A percentile compares a stretch with the other conserved stretches of the same genome.
phyloP scores from a whole-genome alignment of 257 asterid species.

The Penstemon eatonii region DNA sequence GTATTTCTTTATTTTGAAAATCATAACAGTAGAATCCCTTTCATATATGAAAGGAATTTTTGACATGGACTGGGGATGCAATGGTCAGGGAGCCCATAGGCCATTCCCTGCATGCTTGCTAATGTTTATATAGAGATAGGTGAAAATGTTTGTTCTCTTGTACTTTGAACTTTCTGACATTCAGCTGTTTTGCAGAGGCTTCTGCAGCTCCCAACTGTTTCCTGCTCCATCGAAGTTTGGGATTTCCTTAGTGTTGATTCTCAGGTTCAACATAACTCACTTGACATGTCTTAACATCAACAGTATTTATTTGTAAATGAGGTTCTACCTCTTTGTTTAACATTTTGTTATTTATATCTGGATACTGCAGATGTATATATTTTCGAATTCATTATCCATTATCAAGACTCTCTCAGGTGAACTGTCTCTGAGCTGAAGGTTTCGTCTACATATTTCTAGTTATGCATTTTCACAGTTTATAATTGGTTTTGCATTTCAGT shows the following conservation, averaged over 20 bases:
- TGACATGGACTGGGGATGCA: not conserved
- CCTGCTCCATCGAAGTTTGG: constrained; percentile 94
- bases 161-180: constrained; percentile 26
- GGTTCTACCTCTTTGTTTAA: constrained; percentile 27
- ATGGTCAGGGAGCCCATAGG: constrained; percentile 7
- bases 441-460: constrained; percentile 13
- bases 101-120: constrained; percentile 12
- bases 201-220: constrained; percentile 84
- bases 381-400: constrained; percentile 81
- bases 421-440: constrained; percentile 26
- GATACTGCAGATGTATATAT: constrained; percentile 76
- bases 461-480: constrained; percentile 6
- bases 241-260: constrained; percentile 98
- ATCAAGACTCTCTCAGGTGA: constrained; percentile 85
- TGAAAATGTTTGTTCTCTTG: constrained; percentile 12
- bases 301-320: constrained; percentile 16
- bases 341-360: constrained; percentile 23
- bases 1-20: constrained; percentile 15
- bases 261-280: constrained; percentile 60
- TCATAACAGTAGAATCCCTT: not conserved
- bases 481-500: constrained; percentile 45
- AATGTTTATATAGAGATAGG: constrained; percentile 1
- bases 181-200: constrained; percentile 62
- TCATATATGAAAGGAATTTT: not conserved
- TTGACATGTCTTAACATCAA: constrained; percentile 22